These are phyloP conservation scores for Psilocybe tampanensis DNA, from an alignment of 768 basidiomycete species.

Conservation along the genomic window DNA sequence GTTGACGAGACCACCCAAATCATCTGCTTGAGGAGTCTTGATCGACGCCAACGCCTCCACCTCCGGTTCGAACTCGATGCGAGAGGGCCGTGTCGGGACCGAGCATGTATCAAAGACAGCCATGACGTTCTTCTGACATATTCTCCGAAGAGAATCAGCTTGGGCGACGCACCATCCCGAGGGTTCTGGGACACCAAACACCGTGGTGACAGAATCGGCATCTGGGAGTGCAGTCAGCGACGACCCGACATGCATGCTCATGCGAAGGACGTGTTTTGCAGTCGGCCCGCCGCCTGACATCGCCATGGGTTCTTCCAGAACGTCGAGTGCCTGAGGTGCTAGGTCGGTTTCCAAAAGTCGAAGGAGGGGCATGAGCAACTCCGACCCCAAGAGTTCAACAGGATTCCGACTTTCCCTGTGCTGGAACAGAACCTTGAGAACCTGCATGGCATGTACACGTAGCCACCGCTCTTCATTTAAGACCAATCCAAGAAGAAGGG, in stretches of 20 bases:
- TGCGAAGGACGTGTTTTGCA: slow-evolving; percentile 85
- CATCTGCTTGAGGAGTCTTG: slow-evolving; percentile 52
- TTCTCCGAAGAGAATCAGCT: slow-evolving; percentile 57
- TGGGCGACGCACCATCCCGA: slow-evolving; percentile 89
- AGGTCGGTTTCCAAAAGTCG: slow-evolving; percentile 88
- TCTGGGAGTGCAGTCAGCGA: slow-evolving; percentile 33
- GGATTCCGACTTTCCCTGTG: slow-evolving; percentile 79
- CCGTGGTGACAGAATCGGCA: slow-evolving; percentile 60
- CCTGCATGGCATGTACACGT: slow-evolving; percentile 80
- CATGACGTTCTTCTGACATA: slow-evolving; percentile 76
- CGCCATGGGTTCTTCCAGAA: slow-evolving; percentile 88
- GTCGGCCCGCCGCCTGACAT: slow-evolving; percentile 77
- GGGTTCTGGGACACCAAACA: slow-evolving; percentile 81
- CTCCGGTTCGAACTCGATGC: slow-evolving; percentile 75
- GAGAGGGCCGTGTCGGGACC: slow-evolving; percentile 65
- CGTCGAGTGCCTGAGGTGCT: slow-evolving; percentile 83
- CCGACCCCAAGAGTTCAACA: slow-evolving; percentile 76
- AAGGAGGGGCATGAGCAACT: slow-evolving; percentile 88
- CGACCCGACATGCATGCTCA: slow-evolving; percentile 77
- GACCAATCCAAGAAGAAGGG: slow-evolving; percentile 83
- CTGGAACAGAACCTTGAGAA: slow-evolving; percentile 87
- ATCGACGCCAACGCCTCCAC: slow-evolving; percentile 45
- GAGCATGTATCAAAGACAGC: slow-evolving; percentile 88
- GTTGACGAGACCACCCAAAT: slow-evolving; percentile 77
- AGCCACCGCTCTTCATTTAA: slow-evolving; percentile 85